Evolutionary conservation across 2,329 filamentous ascomycete species (phyloP), one percentile per base, ranked within the genome.

Genomic region (Volutella citrinella): DNA sequence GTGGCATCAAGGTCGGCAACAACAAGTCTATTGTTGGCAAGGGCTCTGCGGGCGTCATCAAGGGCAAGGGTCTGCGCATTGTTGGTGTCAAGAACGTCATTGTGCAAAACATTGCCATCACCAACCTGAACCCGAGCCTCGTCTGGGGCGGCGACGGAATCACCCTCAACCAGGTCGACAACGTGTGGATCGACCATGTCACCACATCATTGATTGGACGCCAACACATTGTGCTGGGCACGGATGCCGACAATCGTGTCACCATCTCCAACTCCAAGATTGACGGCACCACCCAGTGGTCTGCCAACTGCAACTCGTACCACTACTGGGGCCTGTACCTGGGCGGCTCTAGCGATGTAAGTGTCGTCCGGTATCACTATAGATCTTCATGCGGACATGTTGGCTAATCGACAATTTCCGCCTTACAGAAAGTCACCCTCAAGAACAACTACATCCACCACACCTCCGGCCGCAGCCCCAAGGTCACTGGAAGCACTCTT

Each of bases 321-420:
- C 72, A 76, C 57, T 78, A 79, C 67, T 79, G 75, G 72, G 66
- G 57, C 19, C 56, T 77, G 38, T 75, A 74, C 60, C 63, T 78
- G 34, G 66, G 64, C 24, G 75, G 76, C n/a, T 61, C 64, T 32
- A 64, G 58, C 50, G 76, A 79, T 51, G 51, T 69, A 15, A 32
- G 35, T 30, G 9, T 8, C 27, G 16, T 14, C 10, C 9, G 9
- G 9, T 12, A 22, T 12, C 20, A n/a, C n/a, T n/a, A n/a, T n/a
- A n/a, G n/a, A n/a, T n/a, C 10, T 15, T 26, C 9, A 11, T 7
- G 9, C 9, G 8, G 10, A 15, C 10, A 8, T 8, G 8, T 26
- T 13, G 10, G 8, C 8, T 10, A 15, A 10, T 10, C 10, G 9
- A 26, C 10, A 14, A 8, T 22, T 8, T 10, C 24, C 8, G 13